Evolutionary conservation across 257 asterid genomes (phyloP), one percentile per base, ranked within the genome.

Genomic region (Handroanthus guayacan): DNA sequence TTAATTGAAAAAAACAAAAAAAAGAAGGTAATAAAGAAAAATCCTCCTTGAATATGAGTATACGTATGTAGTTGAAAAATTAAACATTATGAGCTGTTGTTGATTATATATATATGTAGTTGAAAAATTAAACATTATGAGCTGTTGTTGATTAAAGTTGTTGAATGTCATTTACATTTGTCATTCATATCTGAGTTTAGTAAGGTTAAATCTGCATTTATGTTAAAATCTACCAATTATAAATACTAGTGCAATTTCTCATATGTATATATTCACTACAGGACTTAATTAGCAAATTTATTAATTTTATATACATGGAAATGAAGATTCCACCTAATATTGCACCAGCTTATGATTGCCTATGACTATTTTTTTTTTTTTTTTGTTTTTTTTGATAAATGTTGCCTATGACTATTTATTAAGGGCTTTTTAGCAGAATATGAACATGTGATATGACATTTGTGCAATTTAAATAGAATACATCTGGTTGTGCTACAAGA

Each of bases 181-280:
- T 25, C 25, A 37, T 36, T 8, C n/a, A 12, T 48, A 25, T 61
- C 4, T 41, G 18, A n/a, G 17, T 16, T 37, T 38, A 70, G 8
- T 20, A 37, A 54, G 55, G 9, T 54, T 4, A 79, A 14, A 58
- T 67, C 44, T 58, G 72, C 56, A 76, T 81, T 81, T 67, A 80
- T 55, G 57, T 25, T 45, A 43, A 57, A 50, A 81, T 81, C 84
- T 81, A 81, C 72, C 81, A 2, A 66, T 62, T 80, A 52, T 61
- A 67, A 57, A 38, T 41, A 62, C 18, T 14, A 16, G 50, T 31
- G 55, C 34, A 2, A 31, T 4, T 61, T 25, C 14, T 9, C 52
- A 20, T 12, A 13, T 58, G 45, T 48, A 4, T 69, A 60, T 12
- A 4, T 38, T 61, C 43, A 71, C 54, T 11, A n/a, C 38, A 25